Conservation (phyloP, 495 filamentous ascomycete species). For the Penicillium cosmopolitanum region DNA sequence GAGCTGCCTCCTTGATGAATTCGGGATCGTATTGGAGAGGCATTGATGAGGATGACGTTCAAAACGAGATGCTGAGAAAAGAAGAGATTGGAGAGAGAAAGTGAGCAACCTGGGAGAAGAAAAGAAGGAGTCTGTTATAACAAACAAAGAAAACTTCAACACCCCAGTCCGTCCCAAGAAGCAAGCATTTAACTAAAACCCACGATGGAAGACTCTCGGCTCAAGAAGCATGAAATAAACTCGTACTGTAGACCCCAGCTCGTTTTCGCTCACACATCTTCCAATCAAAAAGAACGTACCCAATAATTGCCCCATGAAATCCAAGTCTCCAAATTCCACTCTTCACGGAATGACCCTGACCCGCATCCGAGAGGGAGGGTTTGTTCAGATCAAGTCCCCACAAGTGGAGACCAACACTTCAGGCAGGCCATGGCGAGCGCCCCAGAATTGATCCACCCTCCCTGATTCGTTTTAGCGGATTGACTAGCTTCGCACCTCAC, state of each 20-base stretch:
- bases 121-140: too few relatives aligned
- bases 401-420: constrained; percentile 10
- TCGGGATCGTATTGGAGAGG: constrained; percentile 19
- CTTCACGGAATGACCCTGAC: not conserved
- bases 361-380: not conserved
- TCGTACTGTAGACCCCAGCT: not conserved
- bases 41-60: constrained; percentile 6
- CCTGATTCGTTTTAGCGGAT: not conserved
- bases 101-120: not conserved
- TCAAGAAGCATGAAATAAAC: too few relatives aligned
- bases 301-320: not conserved
- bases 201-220: too few relatives aligned
- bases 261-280: not conserved
- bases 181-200: too few relatives aligned
- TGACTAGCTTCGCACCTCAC: constrained; percentile 1
- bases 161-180: too few relatives aligned
- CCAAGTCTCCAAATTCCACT: not conserved
- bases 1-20: constrained; percentile 16
- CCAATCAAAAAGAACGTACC: not conserved
- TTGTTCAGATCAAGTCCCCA: not conserved
- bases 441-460: constrained; percentile 6
- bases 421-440: constrained; percentile 13
- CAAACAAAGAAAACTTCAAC: too few relatives aligned
- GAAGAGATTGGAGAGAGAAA: not conserved
- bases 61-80: not conserved